Evolutionary conservation across 2,329 filamentous ascomycete species (phyloP), one percentile per base, ranked within the genome.

Genomic region (Colletotrichum costaricense): DNA sequence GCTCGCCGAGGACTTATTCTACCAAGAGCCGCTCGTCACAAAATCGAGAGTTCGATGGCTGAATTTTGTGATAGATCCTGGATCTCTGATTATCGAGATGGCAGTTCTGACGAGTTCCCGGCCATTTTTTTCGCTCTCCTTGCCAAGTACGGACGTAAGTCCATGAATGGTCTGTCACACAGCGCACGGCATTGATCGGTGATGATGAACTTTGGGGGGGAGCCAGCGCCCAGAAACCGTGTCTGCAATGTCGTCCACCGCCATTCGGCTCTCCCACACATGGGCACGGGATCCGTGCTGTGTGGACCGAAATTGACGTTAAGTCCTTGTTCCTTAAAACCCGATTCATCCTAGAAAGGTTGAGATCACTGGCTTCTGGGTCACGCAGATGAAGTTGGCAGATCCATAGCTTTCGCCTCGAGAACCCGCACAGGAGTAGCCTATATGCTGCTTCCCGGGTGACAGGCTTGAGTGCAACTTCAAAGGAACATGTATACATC

Each of bases 41-140:
- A 30, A n/a, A 33, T 52, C 22, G 24, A 58, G 52, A 22, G 9
- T 26, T 49, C 69, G 69, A 68, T 68, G 64, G 52, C 69, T 38
- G 22, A 22, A 33, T 11, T 69, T 68, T 69, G 65, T 69, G 59
- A 69, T 19, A 69, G 42, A 69, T 63, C 57, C 59, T 55, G 54
- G 54, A 73, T 64, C 59, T 63, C 22, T 69, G 38, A n/a, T 69
- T 59, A 69, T 69, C 59, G 59, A 64, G 59, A 69, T 69, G 55
- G n/a, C 33, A 33, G 38, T n/a, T 22, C 26, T 28, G 26, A 24
- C 4, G 14, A 24, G 54, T 33, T 26, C 30, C n/a, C 19, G 14
- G 35, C 22, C 58, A 2, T 12, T 46, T n/a, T n/a, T 12, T 35
- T 55, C 54, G n/a, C 26, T 38, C 24, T 42, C 35, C 24, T 38